phyloP scores from a whole-genome alignment of 306 rosid species.

The Fragaria ananassa region DNA sequence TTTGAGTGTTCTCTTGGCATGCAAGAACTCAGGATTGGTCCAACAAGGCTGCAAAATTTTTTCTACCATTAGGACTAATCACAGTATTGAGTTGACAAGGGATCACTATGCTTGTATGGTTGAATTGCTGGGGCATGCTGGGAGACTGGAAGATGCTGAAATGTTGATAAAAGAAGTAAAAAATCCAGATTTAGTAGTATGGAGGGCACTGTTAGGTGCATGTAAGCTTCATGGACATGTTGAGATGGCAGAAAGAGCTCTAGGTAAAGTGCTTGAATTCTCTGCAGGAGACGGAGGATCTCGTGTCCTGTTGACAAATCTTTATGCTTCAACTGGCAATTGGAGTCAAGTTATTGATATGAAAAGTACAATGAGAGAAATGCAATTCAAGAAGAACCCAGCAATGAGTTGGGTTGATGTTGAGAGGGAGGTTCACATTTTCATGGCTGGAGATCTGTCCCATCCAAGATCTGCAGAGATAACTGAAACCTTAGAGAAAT shows the following conservation, averaged over 20 bases:
- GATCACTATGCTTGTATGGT: conserved; percentile 65
- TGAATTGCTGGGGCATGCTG: conserved; percentile 56
- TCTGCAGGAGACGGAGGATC: conserved; percentile 58
- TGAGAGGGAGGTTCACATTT: conserved; percentile 56
- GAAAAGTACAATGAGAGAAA: conserved; percentile 53
- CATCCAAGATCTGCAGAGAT: conserved; percentile 49
- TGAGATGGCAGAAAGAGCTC: conserved; percentile 61
- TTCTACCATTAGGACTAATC: conserved; percentile 32
- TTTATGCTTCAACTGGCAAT: conserved; percentile 65
- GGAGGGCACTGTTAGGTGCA: conserved; percentile 62
- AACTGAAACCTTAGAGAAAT: conserved; percentile 34
- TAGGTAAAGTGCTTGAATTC: conserved; percentile 37
- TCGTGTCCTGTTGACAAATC: conserved; percentile 54
- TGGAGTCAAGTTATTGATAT: conserved; percentile 64
- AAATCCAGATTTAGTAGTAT: conserved; percentile 55
- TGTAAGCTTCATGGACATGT: conserved; percentile 57
- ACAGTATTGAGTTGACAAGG: conserved; percentile 43
- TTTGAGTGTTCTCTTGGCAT: conserved; percentile 63
- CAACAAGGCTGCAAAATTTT: conserved; percentile 62
- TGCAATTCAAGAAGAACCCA: conserved; percentile 55
- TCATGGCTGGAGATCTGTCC: conserved; percentile 73
- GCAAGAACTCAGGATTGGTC: conserved; percentile 66
- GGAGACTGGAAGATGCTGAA: conserved; percentile 66
- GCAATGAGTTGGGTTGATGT: conserved; percentile 70
- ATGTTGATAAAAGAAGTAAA: conserved; percentile 45